These are phyloP conservation scores for Penicillium longicatenatum DNA, from an alignment of 495 filamentous ascomycete genomes.

Conservation along the genomic window DNA sequence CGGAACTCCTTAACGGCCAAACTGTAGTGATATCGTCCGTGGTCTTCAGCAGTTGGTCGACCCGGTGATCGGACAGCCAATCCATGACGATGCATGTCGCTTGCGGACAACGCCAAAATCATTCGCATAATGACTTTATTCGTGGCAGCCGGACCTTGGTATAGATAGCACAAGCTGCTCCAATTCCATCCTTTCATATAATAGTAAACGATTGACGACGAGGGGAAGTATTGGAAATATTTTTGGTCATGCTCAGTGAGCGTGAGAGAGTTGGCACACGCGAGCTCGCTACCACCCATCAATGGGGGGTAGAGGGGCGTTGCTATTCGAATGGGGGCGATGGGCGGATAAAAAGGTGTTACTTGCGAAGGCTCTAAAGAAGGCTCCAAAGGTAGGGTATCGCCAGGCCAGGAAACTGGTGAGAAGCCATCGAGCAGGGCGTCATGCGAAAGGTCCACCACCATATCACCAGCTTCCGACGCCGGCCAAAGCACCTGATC, in stretches of 20 bases:
- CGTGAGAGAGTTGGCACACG: slow-evolving; percentile 41
- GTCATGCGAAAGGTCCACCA: slow-evolving; percentile 16
- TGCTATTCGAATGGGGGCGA: slow-evolving; percentile 9
- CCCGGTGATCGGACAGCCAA: slow-evolving; percentile 31
- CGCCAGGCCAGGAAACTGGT: slow-evolving; percentile 25
- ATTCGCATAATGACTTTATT: slow-evolving; percentile 50
- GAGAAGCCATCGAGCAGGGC: slow-evolving; percentile 15
- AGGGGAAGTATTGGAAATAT: slow-evolving; percentile 47
- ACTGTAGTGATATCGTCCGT: slow-evolving; percentile 44
- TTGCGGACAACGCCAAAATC: slow-evolving; percentile 43
- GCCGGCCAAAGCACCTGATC: slow-evolving; percentile 16
- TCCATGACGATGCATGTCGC: slow-evolving; percentile 45
- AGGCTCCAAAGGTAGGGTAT: slow-evolving; percentile 8
- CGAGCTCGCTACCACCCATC: slow-evolving; percentile 19
- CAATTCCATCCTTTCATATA: slow-evolving; percentile 49
- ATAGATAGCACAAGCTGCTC: slow-evolving; percentile 45
- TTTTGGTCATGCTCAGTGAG: slow-evolving; percentile 40
- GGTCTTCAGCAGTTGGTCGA: slow-evolving; percentile 39
- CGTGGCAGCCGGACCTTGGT: slow-evolving; percentile 37
- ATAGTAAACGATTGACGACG: slow-evolving; percentile 43
- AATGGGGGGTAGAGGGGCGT: slow-evolving; percentile 33
- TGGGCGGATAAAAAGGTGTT: slow-evolving; percentile 13
- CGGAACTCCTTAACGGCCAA: slow-evolving; percentile 47
- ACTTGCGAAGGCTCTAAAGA: slow-evolving; percentile 9
- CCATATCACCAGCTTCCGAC: slow-evolving; percentile 14